Evolutionary conservation across 345 rosid genomes (phyloP).

Genomic region (Melastoma malabathricum): DNA sequence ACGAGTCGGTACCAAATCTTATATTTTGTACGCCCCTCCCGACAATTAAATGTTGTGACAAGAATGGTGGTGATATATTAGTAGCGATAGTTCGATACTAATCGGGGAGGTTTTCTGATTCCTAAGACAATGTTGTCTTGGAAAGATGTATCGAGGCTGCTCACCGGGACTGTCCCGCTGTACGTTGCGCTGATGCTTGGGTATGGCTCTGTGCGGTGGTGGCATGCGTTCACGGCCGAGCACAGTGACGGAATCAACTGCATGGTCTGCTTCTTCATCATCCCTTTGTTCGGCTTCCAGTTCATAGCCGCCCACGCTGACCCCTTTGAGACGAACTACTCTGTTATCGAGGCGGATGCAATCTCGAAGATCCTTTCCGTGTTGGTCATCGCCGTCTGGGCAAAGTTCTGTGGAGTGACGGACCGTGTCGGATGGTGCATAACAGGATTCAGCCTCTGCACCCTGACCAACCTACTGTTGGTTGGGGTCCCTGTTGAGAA

Average conservation of each 20-base stretch:
- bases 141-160: slow-evolving; percentile 66
- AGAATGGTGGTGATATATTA: no score
- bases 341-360: slow-evolving; percentile 46
- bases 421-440: slow-evolving; percentile 63
- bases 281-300: slow-evolving; percentile 67
- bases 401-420: slow-evolving; percentile 44
- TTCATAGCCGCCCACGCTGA: slow-evolving; percentile 60
- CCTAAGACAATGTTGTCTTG: slow-evolving; percentile 42
- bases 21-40: no score
- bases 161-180: slow-evolving; percentile 68
- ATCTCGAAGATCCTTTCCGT: slow-evolving; percentile 54
- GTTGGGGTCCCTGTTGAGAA: slow-evolving; percentile 58
- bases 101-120: neutral
- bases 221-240: slow-evolving; percentile 57
- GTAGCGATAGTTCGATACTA: neutral
- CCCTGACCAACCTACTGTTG: slow-evolving; percentile 54
- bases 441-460: slow-evolving; percentile 57
- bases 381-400: slow-evolving; percentile 45
- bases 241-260: slow-evolving; percentile 74
- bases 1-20: no score
- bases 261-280: slow-evolving; percentile 65
- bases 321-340: slow-evolving; percentile 64
- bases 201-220: slow-evolving; percentile 85
- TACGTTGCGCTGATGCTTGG: slow-evolving; percentile 66
- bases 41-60: no score